These are phyloP conservation scores for Penicillium pancosmium DNA, from an alignment of 495 filamentous ascomycete genomes.

Conservation along the genomic window DNA sequence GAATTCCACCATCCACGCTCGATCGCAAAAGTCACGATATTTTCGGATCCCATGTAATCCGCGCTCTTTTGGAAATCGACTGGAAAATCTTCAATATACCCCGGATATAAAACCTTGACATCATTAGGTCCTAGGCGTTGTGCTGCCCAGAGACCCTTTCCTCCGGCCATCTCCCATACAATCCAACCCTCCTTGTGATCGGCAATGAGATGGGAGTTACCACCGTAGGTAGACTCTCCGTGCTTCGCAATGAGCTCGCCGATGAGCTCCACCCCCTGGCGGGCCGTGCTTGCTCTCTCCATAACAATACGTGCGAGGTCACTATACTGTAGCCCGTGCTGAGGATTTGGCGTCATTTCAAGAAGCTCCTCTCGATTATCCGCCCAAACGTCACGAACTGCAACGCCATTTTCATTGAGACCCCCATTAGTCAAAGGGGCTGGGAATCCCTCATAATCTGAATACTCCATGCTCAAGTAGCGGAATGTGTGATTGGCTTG, in stretches of 20 bases:
- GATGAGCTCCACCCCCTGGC: background rate
- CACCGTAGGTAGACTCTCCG: background rate
- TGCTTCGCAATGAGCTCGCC: background rate
- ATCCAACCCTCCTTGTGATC: background rate
- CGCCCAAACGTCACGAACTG: background rate
- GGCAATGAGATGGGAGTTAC: background rate
- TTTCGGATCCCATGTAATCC: slow-evolving; percentile 1
- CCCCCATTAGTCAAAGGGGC: background rate
- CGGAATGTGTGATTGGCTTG: slow-evolving; percentile 3
- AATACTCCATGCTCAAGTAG: background rate
- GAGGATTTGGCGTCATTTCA: background rate
- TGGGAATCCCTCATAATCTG: background rate
- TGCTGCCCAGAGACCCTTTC: background rate
- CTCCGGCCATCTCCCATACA: slow-evolving; percentile 2
- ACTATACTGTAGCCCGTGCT: background rate
- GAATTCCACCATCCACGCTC: background rate
- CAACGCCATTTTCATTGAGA: background rate
- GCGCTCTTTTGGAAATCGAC: background rate
- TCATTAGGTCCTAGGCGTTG: background rate
- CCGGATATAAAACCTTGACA: background rate
- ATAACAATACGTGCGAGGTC: background rate
- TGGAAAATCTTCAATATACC: background rate
- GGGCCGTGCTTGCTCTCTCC: background rate
- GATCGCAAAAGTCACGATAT: background rate
- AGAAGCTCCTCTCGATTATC: background rate